Percentiles rank a stretch among this genome's conserved stretches.
These are phyloP conservation scores for Fraxinus excelsior DNA, from an alignment of 257 asterid species.

Conservation along the genomic window DNA sequence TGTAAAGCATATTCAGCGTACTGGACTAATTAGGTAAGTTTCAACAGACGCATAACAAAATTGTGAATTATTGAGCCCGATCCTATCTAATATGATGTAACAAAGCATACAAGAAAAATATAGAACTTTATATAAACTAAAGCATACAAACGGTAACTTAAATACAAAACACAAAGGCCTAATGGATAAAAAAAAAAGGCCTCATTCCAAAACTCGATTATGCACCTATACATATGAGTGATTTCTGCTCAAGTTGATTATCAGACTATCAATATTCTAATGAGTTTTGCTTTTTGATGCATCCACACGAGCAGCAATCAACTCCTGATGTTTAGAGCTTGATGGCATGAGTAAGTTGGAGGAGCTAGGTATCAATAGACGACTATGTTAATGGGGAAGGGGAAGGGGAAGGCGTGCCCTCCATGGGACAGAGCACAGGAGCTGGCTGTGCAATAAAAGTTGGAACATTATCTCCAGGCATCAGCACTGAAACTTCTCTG, in stretches of 20 bases:
- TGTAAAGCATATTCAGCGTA: too few relatives aligned
- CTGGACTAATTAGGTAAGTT: too few relatives aligned
- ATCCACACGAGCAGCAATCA: background rate
- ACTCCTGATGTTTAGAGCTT: slow-evolving; percentile 19
- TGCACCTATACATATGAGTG: slow-evolving; percentile 18
- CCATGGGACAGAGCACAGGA: slow-evolving; percentile 79
- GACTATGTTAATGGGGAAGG: slow-evolving; percentile 42
- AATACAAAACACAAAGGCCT: slow-evolving; percentile 27
- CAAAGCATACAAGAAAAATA: background rate
- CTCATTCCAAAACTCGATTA: slow-evolving; percentile 17
- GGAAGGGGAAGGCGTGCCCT: slow-evolving; percentile 60
- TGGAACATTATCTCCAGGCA: slow-evolving; percentile 83
- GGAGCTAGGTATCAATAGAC: slow-evolving; percentile 1
- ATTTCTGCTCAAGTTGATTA: background rate
- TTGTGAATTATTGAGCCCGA: too few relatives aligned
- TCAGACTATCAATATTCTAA: background rate
- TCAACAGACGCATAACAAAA: too few relatives aligned
- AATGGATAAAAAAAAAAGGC: slow-evolving; percentile 6
- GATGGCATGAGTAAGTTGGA: slow-evolving; percentile 27
- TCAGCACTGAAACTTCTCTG: slow-evolving; percentile 76
- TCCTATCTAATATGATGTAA: too few relatives aligned
- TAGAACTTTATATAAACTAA: background rate
- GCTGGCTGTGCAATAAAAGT: slow-evolving; percentile 89
- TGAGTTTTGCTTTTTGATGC: background rate
- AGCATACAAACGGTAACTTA: slow-evolving; percentile 22